phyloP scores from a whole-genome alignment of 1,284 basidiomycete species.

The Cryptococcus sp. region DNA sequence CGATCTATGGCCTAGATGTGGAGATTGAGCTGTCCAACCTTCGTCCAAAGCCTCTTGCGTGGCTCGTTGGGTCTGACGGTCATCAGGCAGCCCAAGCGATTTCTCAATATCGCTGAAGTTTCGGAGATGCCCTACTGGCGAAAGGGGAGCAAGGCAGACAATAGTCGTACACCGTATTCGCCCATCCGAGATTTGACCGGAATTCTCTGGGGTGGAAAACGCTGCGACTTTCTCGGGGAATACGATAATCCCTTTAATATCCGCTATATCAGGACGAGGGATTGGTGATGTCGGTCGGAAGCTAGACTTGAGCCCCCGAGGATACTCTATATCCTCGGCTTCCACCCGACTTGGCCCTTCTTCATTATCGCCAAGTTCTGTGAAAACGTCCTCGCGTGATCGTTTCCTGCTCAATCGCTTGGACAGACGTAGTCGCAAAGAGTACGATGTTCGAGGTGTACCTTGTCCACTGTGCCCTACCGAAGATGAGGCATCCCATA shows the following conservation, averaged over 20 bases:
- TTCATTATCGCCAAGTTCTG: constrained; percentile 1
- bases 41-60: no score
- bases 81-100: no score
- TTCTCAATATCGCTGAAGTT: no score
- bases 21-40: constrained; percentile 1
- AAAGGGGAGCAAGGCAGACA: neutral
- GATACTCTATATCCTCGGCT: neutral
- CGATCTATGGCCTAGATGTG: constrained; percentile 8
- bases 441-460: neutral
- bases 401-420: neutral
- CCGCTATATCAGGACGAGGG: no score
- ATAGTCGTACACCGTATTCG: neutral
- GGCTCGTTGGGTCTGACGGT: no score
- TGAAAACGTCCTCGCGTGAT: constrained; percentile 6
- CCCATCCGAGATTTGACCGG: no score
- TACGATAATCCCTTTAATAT: no score
- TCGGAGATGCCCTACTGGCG: no score
- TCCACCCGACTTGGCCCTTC: neutral
- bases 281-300: no score
- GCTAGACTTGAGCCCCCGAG: neutral
- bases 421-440: neutral
- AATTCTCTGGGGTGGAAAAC: no score
- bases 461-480: neutral
- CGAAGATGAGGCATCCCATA: neutral
- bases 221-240: no score